Base-by-base conservation (phyloP, 1,284 basidiomycete species). In the Thecaphora thlaspeos region DNA sequence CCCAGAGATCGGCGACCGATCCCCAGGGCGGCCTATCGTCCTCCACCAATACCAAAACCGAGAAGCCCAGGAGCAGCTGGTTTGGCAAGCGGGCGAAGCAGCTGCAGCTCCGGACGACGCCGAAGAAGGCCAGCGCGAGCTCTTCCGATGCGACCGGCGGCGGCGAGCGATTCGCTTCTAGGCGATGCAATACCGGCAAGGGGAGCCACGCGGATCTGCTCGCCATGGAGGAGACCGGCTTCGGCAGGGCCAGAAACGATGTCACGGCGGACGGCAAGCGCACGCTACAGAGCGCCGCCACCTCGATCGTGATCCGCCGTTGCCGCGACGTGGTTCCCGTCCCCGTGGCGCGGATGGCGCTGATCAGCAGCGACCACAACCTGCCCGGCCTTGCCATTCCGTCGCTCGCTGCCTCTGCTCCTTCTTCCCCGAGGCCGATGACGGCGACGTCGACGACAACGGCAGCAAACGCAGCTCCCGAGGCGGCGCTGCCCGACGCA, bases 251-350 rank as follows among this genome's bases (percentile, higher is more conserved):
- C 11, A 8, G 9, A 7, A 63, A 63, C 38, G 39, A 45, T 19
- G 36, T 44, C 14, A 34, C 56, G 43, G 46, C 47, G 4, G 32
- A 38, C 14, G 57, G 59, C 7, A 50, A 53, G 38, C 58, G 57
- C 37, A 48, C 28, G 15, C 44, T 71, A 34, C 49, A 60, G 41
- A 73, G 71, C 42, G 54, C 64, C n/a, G 57, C 65, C 22, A 40
- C 51, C 14, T 50, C 61, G 21, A 68, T 76, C 41, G 50, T 73
- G 22, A 41, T 76, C 7, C 34, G 59, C 3, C 59, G 74, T 18
- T 76, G 70, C 41, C 56, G 75, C 38, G 75, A 77, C 22, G 54
- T 75, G 9, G 74, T 77, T 4, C 71, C 75, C 18, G 71, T 77
- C 2, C 74, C 75, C 19, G 68, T 76, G 0, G 74, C 75, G 11